phyloP scores from a whole-genome alignment of 163 green algal species.

The Scenedesmus sp. region DNA sequence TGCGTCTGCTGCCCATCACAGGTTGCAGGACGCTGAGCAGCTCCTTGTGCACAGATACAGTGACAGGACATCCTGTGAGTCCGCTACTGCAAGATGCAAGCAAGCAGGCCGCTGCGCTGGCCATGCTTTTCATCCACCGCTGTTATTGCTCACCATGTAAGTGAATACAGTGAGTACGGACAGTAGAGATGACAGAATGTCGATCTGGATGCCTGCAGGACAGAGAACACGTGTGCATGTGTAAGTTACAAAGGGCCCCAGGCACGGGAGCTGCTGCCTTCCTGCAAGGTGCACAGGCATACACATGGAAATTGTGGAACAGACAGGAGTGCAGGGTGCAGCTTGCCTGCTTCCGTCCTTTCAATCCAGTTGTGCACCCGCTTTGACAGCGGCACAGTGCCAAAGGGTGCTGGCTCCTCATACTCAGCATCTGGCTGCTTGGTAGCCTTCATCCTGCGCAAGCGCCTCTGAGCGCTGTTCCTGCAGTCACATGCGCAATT shows the following conservation, averaged over 20 bases:
- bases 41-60: background rate
- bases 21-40: background rate
- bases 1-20: too few species aligned
- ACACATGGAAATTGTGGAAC: background rate
- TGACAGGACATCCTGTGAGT: background rate
- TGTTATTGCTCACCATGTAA: slow-evolving; percentile 34
- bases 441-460: background rate
- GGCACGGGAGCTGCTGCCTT: background rate
- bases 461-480: background rate
- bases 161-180: slow-evolving; percentile 39
- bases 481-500: background rate
- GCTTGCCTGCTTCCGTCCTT: background rate
- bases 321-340: background rate
- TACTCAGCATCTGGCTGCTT: background rate
- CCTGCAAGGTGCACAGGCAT: background rate
- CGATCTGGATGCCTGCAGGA: slow-evolving; percentile 33
- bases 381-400: slow-evolving; percentile 17
- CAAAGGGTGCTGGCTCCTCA: background rate
- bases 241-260: background rate
- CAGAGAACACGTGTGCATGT: background rate
- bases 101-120: background rate
- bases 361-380: slow-evolving; percentile 32
- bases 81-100: background rate
- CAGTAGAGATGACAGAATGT: slow-evolving; percentile 37
- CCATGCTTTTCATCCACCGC: background rate